Evolutionary conservation across 2,329 filamentous ascomycete genomes (phyloP).

Genomic region (Beauveria sp.): DNA sequence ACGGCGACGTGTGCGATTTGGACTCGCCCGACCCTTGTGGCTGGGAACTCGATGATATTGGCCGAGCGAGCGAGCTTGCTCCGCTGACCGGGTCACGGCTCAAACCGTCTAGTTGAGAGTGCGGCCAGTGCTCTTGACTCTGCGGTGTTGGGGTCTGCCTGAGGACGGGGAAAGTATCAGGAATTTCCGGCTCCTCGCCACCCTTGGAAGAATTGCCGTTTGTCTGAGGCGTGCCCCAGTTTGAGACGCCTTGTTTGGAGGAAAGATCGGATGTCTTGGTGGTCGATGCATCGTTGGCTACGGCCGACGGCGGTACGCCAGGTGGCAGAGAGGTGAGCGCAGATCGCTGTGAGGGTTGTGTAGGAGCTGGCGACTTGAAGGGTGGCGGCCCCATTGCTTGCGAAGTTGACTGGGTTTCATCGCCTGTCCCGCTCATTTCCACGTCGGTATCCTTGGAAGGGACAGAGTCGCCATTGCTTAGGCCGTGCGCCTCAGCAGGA

Average conservation of each 20-base stretch:
- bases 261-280: slow-evolving; percentile 81
- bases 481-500: slow-evolving; percentile 21
- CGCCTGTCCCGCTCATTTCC: slow-evolving; percentile 52
- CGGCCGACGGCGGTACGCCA: slow-evolving; percentile 49
- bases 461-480: slow-evolving; percentile 50
- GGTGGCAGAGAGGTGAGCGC: slow-evolving; percentile 49
- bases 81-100: slow-evolving; percentile 25
- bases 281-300: slow-evolving; percentile 80
- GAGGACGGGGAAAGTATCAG: slow-evolving; percentile 40
- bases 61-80: slow-evolving; percentile 25
- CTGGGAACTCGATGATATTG: slow-evolving; percentile 30
- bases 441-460: slow-evolving; percentile 45
- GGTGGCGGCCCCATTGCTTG: slow-evolving; percentile 44
- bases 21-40: background rate
- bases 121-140: slow-evolving; percentile 47
- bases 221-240: slow-evolving; percentile 63
- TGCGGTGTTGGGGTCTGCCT: slow-evolving; percentile 37
- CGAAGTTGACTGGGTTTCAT: slow-evolving; percentile 38
- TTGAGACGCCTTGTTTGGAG: slow-evolving; percentile 47
- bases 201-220: slow-evolving; percentile 43
- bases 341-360: slow-evolving; percentile 58
- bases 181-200: slow-evolving; percentile 33
- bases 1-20: slow-evolving; percentile 19
- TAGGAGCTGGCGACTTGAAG: slow-evolving; percentile 34
- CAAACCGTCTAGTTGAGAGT: slow-evolving; percentile 51